These are phyloP conservation scores for Leccinum uliginosum DNA, from an alignment of 768 basidiomycete genomes.

Conservation along the genomic window DNA sequence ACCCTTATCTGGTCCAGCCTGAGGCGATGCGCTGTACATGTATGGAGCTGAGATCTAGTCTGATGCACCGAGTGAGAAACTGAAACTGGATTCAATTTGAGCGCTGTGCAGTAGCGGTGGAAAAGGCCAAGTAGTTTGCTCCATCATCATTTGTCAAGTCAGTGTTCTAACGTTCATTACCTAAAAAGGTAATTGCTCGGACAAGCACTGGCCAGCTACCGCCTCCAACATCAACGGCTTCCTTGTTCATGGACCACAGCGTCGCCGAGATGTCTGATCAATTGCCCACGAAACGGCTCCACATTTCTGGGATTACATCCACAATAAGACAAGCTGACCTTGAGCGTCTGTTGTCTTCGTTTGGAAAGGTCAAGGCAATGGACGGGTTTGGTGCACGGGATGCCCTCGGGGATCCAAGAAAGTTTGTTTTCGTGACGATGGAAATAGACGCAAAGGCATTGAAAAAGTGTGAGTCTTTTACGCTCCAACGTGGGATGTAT, in stretches of 20 bases:
- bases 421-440: conserved; percentile 72
- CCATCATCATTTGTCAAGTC: too few species aligned
- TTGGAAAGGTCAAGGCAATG: conserved; percentile 63
- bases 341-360: conserved; percentile 52
- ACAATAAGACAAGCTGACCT: conserved; percentile 56
- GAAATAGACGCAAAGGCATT: conserved; percentile 58
- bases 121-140: too few species aligned
- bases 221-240: not conserved
- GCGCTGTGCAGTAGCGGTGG: too few species aligned
- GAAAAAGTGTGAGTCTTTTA: conserved; percentile 52
- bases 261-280: conserved; percentile 16
- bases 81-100: too few species aligned
- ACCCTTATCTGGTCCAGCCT: too few species aligned
- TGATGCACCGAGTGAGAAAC: too few species aligned
- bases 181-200: not conserved
- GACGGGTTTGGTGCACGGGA: conserved; percentile 68
- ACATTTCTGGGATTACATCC: conserved; percentile 73
- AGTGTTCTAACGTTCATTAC: too few species aligned
- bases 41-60: too few species aligned
- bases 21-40: too few species aligned
- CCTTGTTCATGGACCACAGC: not conserved
- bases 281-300: conserved; percentile 53
- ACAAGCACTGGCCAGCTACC: too few species aligned
- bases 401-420: conserved; percentile 60
- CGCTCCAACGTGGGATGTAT: not conserved